These are phyloP conservation scores for Phytophthora foliorum DNA, from an alignment of 352 stramenopile genomes.

Conservation along the genomic window DNA sequence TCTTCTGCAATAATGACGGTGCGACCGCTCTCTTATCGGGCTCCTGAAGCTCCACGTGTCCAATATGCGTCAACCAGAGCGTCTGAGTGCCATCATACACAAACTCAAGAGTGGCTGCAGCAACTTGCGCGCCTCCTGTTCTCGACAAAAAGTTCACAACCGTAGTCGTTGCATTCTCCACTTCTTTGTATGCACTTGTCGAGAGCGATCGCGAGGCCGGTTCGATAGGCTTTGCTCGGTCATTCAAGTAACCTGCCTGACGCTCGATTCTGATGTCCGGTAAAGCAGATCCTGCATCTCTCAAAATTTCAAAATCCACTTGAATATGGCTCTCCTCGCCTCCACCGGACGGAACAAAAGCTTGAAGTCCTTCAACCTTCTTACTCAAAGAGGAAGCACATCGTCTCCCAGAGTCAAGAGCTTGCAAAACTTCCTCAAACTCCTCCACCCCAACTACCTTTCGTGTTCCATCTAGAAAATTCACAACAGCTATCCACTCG, in stretches of 20 bases:
- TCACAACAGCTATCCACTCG: constrained; percentile 25
- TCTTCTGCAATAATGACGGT: constrained; percentile 19
- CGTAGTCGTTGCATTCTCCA: constrained; percentile 24
- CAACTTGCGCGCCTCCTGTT: constrained; percentile 19
- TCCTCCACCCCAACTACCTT: constrained; percentile 27
- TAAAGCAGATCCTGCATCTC: constrained; percentile 16
- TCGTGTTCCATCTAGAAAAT: constrained; percentile 32
- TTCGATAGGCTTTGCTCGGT: not conserved
- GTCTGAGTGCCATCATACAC: constrained; percentile 41
- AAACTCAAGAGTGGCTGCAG: constrained; percentile 45
- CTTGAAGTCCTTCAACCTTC: constrained; percentile 34
- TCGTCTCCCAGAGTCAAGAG: constrained; percentile 13
- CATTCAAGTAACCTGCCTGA: constrained; percentile 24
- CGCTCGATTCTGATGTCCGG: constrained; percentile 32
- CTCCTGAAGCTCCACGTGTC: constrained; percentile 25
- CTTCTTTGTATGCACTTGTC: constrained; percentile 33
- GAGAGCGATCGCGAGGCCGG: constrained; percentile 12
- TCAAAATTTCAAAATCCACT: constrained; percentile 21
- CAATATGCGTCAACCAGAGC: constrained; percentile 55
- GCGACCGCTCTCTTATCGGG: not conserved
- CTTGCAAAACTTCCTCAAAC: constrained; percentile 36
- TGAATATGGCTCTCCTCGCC: constrained; percentile 30
- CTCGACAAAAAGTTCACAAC: constrained; percentile 44
- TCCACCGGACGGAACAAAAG: constrained; percentile 24
- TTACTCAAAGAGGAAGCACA: constrained; percentile 4